These are phyloP conservation scores for Rhizopogon rudus DNA, from an alignment of 768 basidiomycete species.

Conservation along the genomic window DNA sequence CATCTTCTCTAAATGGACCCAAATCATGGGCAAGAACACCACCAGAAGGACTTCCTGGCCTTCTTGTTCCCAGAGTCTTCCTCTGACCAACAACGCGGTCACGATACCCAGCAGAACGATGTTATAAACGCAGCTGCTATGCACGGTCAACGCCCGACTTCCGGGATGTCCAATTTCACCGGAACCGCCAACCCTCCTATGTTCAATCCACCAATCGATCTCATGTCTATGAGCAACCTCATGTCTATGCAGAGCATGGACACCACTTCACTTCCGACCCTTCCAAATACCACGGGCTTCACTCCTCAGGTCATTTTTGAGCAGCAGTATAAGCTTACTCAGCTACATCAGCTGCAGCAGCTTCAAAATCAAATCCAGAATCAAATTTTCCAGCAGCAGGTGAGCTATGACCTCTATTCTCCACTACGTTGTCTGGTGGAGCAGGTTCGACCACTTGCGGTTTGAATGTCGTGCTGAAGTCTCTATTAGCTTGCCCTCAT, in stretches of 20 bases:
- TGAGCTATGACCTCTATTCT: constrained; percentile 24
- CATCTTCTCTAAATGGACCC: constrained; percentile 16
- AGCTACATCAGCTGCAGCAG: constrained; percentile 74
- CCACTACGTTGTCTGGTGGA: constrained; percentile 16
- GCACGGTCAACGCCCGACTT: constrained; percentile 11
- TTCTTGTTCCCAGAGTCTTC: constrained; percentile 29
- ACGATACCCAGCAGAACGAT: constrained; percentile 19
- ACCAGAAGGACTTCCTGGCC: constrained; percentile 31
- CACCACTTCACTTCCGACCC: neutral
- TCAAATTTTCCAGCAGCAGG: constrained; percentile 90
- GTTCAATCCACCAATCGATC: constrained; percentile 39
- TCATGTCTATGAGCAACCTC: constrained; percentile 39
- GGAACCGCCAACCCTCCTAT: constrained; percentile 7
- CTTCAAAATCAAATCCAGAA: constrained; percentile 82
- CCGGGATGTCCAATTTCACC: neutral
- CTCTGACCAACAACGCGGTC: constrained; percentile 18
- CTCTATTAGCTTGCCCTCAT: constrained; percentile 60
- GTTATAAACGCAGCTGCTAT: neutral
- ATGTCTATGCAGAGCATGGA: constrained; percentile 47
- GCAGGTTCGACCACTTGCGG: neutral
- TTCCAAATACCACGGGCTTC: constrained; percentile 17
- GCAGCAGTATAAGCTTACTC: constrained; percentile 74
- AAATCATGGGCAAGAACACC: constrained; percentile 21
- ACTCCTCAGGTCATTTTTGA: constrained; percentile 55
- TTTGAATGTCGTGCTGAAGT: constrained; percentile 5